Base-by-base conservation (phyloP, 768 basidiomycete genomes). In the Vishniacozyma victoriae region DNA sequence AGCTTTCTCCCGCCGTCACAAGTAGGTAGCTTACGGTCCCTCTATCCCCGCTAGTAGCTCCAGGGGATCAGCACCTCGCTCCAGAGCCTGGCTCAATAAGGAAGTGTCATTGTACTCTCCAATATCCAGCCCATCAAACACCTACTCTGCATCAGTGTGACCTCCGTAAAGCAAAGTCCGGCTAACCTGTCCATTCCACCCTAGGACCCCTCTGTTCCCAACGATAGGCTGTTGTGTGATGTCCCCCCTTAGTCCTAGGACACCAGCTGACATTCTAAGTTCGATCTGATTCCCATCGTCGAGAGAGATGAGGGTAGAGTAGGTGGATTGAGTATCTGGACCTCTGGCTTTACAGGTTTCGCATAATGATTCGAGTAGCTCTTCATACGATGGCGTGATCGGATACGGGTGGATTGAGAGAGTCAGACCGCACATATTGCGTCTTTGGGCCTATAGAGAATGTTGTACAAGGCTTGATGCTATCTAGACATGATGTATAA, bases 141-240 rank as follows among this genome's bases (percentile, higher is more conserved):
- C 57, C 60, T 62, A 35, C 24, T 15, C 24, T 33, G 26, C n/a
- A 44, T 42, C 47, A 44, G 36, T 19, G 5, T 48, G 14, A 13
- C 5, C 48, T 20, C 4, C 16, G 12, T 48, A 23, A 13, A 13
- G 31, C 11, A 42, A 4, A 11, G 38, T 24, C 18, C 11, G 5
- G 40, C 50, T 18, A 37, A 62, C 59, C 54, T 71, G 70, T 12
- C 70, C 70, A 46, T 71, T 71, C 66, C 68, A 70, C 15, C 57
- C 64, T 15, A 72, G 47, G 4, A 68, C 52, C 3, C 65, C 66
- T 20, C 59, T 31, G 9, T 52, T 29, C 1, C 59, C 62, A 0
- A 67, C 43, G 11, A 71, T n/a, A 1, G 70, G 70, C 41, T 72
- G 70, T 13, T 35, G 20, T 0, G 62, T 63, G 1, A 60, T 22